A percentile compares a stretch with the other conserved stretches of the same genome.
Evolutionary conservation across 1,284 basidiomycete genomes (phyloP).

Genomic region (Taiwanofungus camphoratus): DNA sequence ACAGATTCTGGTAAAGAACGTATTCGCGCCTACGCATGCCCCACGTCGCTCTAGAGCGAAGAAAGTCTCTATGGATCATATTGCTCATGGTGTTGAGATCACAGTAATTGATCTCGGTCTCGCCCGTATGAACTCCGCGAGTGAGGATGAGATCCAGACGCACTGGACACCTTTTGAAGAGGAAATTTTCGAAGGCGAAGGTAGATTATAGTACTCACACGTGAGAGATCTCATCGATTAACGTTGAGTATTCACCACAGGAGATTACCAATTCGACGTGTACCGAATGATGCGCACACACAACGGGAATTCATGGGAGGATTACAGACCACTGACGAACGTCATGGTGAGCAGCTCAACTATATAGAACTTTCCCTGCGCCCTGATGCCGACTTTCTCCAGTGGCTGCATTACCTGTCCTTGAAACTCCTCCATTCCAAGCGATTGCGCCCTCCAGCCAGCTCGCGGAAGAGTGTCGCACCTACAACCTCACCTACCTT

Average conservation of each 20-base stretch:
- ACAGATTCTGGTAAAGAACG: constrained; percentile 82
- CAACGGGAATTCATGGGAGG: constrained; percentile 61
- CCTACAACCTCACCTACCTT: constrained; percentile 26
- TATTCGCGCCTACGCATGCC: constrained; percentile 32
- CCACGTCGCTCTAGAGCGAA: constrained; percentile 18
- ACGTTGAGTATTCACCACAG: constrained; percentile 28
- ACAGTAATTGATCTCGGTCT: constrained; percentile 95
- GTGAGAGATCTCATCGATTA: not conserved
- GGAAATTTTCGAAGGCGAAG: constrained; percentile 81
- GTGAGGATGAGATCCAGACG: constrained; percentile 38
- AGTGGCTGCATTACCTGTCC: constrained; percentile 84
- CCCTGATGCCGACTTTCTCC: not conserved
- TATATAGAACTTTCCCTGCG: not conserved
- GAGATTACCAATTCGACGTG: constrained; percentile 92
- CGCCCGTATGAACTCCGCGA: constrained; percentile 68
- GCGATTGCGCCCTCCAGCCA: constrained; percentile 49
- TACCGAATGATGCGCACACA: constrained; percentile 82
- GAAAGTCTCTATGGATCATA: constrained; percentile 52
- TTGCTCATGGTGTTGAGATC: constrained; percentile 56
- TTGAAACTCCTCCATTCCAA: constrained; percentile 69
- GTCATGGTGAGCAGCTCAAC: constrained; percentile 61
- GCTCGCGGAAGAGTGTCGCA: constrained; percentile 22
- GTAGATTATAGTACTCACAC: constrained; percentile 29
- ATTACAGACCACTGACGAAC: constrained; percentile 78
- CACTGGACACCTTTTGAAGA: constrained; percentile 78